phyloP scores from a whole-genome alignment of 768 basidiomycete genomes.

The Cubamyces sp. region DNA sequence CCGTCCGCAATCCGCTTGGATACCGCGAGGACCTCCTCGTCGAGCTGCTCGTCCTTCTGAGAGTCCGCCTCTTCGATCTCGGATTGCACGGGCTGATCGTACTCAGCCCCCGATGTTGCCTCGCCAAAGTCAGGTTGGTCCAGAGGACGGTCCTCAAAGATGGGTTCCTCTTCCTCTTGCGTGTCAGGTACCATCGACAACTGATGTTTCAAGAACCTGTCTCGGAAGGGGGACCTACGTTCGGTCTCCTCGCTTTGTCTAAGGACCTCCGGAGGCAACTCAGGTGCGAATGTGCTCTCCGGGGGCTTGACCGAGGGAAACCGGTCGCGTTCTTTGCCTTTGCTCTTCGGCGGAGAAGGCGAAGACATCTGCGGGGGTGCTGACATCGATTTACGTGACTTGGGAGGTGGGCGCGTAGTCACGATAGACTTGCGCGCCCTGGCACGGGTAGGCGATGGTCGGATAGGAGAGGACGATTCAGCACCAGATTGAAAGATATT shows the following conservation, averaged over 20 bases:
- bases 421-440: slow-evolving; percentile 47
- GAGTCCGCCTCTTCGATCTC: slow-evolving; percentile 28
- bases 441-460: slow-evolving; percentile 54
- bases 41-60: slow-evolving; percentile 18
- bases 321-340: slow-evolving; percentile 19
- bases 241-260: slow-evolving; percentile 29
- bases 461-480: slow-evolving; percentile 79
- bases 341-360: slow-evolving; percentile 27
- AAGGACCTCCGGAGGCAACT: slow-evolving; percentile 43
- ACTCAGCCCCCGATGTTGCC: background rate
- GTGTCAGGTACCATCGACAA: slow-evolving; percentile 20
- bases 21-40: slow-evolving; percentile 39
- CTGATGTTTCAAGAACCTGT: slow-evolving; percentile 9
- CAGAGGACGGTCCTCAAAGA: background rate
- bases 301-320: slow-evolving; percentile 42
- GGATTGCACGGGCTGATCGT: background rate
- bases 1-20: slow-evolving; percentile 45
- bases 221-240: slow-evolving; percentile 17
- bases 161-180: slow-evolving; percentile 18
- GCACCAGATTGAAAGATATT: slow-evolving; percentile 91
- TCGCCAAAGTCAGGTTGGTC: slow-evolving; percentile 7
- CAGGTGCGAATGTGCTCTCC: slow-evolving; percentile 61
- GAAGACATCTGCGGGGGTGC: slow-evolving; percentile 43
- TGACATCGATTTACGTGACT: slow-evolving; percentile 69
- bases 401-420: slow-evolving; percentile 45